phyloP scores from a whole-genome alignment of 2,329 filamentous ascomycete genomes.

The Aspergillus felis region DNA sequence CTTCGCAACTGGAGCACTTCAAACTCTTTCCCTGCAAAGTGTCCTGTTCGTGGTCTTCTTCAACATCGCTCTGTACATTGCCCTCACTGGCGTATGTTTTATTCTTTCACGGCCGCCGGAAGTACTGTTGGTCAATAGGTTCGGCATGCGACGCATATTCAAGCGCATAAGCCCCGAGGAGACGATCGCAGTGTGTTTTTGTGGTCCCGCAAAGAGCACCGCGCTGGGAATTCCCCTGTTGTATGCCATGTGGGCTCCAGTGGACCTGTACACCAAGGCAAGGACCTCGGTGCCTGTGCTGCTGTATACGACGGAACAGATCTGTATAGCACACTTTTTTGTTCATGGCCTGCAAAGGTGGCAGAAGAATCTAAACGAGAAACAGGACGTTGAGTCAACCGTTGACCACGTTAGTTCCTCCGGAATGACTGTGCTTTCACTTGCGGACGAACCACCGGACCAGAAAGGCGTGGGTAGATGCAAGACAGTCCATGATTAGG shows the following conservation, averaged over 20 bases:
- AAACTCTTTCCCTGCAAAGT: conserved; percentile 55
- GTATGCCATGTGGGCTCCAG: conserved; percentile 57
- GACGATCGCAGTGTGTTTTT: conserved; percentile 68
- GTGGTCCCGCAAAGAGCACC: conserved; percentile 68
- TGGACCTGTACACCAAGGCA: conserved; percentile 33
- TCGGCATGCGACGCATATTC: conserved; percentile 22
- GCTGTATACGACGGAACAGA: conserved; percentile 39
- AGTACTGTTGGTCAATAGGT: conserved; percentile 14
- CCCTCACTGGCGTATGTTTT: conserved; percentile 56
- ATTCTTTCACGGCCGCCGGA: conserved; percentile 43
- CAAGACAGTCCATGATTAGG: background rate
- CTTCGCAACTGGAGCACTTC: conserved; percentile 62
- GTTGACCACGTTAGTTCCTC: background rate
- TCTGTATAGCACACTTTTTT: conserved; percentile 38
- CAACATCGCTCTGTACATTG: conserved; percentile 62
- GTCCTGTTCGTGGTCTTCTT: conserved; percentile 66
- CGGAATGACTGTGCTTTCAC: conserved; percentile 7
- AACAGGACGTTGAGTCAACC: conserved; percentile 10
- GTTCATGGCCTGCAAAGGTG: conserved; percentile 34
- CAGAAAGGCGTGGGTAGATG: background rate
- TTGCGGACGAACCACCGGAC: background rate
- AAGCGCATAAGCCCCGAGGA: conserved; percentile 52
- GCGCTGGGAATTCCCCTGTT: conserved; percentile 66
- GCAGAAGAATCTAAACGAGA: conserved; percentile 19
- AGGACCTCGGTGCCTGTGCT: conserved; percentile 37